Percentiles rank a stretch among this genome's conserved stretches.
Conservation (phyloP, 164 flowering plant genomes). For the Kingdonia uniflora region DNA sequence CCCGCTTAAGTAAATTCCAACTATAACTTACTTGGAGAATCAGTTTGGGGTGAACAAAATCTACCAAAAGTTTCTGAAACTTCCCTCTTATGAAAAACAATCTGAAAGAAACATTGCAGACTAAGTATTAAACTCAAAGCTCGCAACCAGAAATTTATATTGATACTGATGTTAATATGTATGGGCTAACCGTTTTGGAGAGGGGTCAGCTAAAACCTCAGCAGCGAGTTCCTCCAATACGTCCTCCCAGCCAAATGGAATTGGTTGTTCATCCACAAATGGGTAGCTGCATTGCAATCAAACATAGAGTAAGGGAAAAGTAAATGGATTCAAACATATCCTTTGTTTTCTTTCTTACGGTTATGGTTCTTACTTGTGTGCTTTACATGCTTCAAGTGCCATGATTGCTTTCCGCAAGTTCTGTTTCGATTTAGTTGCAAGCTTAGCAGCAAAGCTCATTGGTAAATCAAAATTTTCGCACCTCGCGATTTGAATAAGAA, state of each 20-base stretch:
- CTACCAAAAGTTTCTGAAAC: conserved; percentile 49
- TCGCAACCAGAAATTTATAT: too few relatives aligned
- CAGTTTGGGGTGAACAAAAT: conserved; percentile 63
- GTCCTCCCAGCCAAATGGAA: conserved; percentile 74
- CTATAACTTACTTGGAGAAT: conserved; percentile 45
- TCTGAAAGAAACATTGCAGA: conserved; percentile 21
- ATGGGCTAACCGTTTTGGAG: conserved; percentile 28
- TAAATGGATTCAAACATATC: neutral
- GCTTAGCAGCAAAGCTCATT: conserved; percentile 52
- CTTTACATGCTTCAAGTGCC: conserved; percentile 84
- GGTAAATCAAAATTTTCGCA: conserved; percentile 56
- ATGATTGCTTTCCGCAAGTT: conserved; percentile 61
- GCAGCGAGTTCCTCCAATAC: conserved; percentile 45
- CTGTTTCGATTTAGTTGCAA: conserved; percentile 61
- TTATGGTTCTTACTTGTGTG: conserved; percentile 40
- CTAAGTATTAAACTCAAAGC: too few relatives aligned
- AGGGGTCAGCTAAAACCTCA: conserved; percentile 56
- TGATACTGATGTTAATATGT: neutral
- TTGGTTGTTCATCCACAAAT: conserved; percentile 62
- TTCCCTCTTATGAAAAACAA: conserved; percentile 31
- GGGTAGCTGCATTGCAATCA: conserved; percentile 42
- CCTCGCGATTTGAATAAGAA: conserved; percentile 51
- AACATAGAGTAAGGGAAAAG: conserved; percentile 8
- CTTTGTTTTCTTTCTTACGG: neutral
- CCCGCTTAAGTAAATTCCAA: too few relatives aligned